Conservation (phyloP, 1,284 basidiomycete species). For the Ustilago loliicola region DNA sequence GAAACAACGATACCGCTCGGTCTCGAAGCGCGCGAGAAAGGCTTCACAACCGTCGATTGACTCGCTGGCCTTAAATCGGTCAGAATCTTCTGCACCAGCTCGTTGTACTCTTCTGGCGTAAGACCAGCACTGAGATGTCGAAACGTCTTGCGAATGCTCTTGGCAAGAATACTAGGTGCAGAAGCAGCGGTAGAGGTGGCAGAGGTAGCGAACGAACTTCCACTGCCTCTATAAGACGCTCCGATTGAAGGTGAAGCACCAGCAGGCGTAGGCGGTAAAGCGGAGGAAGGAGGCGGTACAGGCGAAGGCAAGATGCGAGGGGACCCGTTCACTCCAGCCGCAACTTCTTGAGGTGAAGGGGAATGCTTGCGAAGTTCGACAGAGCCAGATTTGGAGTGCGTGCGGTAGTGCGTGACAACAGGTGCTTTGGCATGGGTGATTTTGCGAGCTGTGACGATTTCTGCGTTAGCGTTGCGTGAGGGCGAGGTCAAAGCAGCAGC, state of each 20-base stretch:
- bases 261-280: constrained; percentile 32
- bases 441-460: constrained; percentile 27
- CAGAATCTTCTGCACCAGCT: constrained; percentile 27
- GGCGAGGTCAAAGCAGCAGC: background rate
- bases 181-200: background rate
- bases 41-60: background rate
- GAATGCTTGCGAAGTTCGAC: constrained; percentile 9
- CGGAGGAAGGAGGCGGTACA: constrained; percentile 30
- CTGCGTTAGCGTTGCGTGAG: constrained; percentile 12
- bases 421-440: constrained; percentile 17
- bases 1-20: background rate
- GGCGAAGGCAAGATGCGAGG: constrained; percentile 35
- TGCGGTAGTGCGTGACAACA: constrained; percentile 23
- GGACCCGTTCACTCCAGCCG: constrained; percentile 2
- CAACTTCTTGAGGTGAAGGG: constrained; percentile 1
- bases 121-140: constrained; percentile 20
- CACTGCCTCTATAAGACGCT: constrained; percentile 2
- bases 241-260: constrained; percentile 1
- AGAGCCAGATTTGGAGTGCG: constrained; percentile 20
- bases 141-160: constrained; percentile 17
- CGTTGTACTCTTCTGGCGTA: constrained; percentile 18
- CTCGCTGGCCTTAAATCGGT: constrained; percentile 26
- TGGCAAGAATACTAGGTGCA: constrained; percentile 14
- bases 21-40: constrained; percentile 9
- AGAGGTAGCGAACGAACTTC: constrained; percentile 5